phyloP scores from a whole-genome alignment of 352 stramenopile genomes.

The Aphanomyces cochlioides region DNA sequence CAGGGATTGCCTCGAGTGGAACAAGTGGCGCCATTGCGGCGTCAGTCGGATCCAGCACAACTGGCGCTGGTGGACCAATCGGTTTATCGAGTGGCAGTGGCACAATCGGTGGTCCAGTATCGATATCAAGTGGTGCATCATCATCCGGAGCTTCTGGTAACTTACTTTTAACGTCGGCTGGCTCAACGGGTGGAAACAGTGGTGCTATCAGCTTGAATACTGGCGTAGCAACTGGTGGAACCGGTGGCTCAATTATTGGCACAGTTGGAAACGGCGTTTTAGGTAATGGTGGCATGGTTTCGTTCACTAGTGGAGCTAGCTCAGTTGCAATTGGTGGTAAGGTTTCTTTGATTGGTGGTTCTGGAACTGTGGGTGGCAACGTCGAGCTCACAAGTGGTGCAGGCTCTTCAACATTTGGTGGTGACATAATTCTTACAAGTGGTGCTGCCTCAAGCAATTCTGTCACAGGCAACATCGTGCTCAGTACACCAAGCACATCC shows the following conservation, averaged over 20 bases:
- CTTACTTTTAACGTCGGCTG: neutral
- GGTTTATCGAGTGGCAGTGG: constrained; percentile 8
- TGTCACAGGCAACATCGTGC: neutral
- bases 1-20: constrained; percentile 1
- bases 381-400: constrained; percentile 38
- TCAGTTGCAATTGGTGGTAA: constrained; percentile 18
- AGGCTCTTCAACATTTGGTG: constrained; percentile 41
- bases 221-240: constrained; percentile 6
- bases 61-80: constrained; percentile 9
- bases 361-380: constrained; percentile 18
- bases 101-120: neutral
- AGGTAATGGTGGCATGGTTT: constrained; percentile 8
- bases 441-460: constrained; percentile 11
- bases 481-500: neutral
- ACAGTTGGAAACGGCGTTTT: constrained; percentile 11
- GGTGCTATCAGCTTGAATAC: neutral
- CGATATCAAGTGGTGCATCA: constrained; percentile 11
- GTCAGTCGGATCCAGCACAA: neutral
- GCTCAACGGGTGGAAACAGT: neutral
- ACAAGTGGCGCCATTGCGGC: constrained; percentile 6
- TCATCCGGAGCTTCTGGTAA: neutral
- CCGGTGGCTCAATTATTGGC: constrained; percentile 4
- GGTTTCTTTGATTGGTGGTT: constrained; percentile 10
- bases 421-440: constrained; percentile 26
- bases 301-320: constrained; percentile 8